Base-by-base conservation (phyloP, 805 yeast genomes). In the Kuraishia floccosa region DNA sequence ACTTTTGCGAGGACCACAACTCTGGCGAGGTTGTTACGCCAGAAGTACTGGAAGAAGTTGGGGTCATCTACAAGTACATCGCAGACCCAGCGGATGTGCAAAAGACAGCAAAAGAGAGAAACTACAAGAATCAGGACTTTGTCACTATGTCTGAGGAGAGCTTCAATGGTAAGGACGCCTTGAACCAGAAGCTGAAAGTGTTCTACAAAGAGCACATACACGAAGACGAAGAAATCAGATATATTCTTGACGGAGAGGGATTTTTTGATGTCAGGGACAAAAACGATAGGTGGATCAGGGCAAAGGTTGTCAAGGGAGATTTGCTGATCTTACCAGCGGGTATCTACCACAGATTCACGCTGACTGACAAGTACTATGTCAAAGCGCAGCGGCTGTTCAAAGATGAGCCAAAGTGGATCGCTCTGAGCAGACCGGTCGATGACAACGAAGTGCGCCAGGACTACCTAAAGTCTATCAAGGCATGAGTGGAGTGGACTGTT, bases 341-440 rank as follows among this genome's bases (percentile, higher is more conserved):
- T 0, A 85, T 89, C 23, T 89, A 84, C 52, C 98, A 89, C 56
- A 69, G 98, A 17, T 89, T 89, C 55, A 85, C 96, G 2, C 63
- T 89, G 39, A 66, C 85, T 7, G 54, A 61, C 27, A 47, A 58
- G 30, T 72, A 75, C 50, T 68, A 68, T 41, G 78, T 89, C 41
- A 68, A 70, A 36, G 94, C 97, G 4, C 51, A 82, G 46, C 64
- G 98, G 41, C 57, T 89, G 43, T 89, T 89, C 61, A 74, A 85
- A 52, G 96, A 85, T 43, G 95, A 87, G 58, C 97, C 97, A 17
- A 89, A 86, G 52, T 89, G 98, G 98, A 72, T 78, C 22, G 94
- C 96, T 6, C 68, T 82, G 45, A 71, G 73, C 47, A 69, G 93
- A 37, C 82, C 83, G 0, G 68, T 63, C 5, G 79, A 72, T 34